Base-by-base conservation (phyloP, 1,284 basidiomycete species). In the Fomitopsis betulina region DNA sequence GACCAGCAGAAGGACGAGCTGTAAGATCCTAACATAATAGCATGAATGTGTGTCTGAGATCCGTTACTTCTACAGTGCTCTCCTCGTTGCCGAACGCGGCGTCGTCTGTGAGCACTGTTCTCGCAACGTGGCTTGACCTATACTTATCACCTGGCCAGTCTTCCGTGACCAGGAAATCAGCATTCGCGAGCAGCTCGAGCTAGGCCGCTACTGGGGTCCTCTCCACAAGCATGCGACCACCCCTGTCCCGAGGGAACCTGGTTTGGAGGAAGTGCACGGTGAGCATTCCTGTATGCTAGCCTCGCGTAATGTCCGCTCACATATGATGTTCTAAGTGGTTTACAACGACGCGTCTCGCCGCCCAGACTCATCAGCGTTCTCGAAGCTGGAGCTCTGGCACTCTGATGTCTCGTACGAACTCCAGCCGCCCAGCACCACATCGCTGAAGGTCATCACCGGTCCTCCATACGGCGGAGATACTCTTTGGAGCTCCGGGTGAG, bases 141-240 rank as follows among this genome's bases (percentile, higher is more conserved):
- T 32, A 17, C 55, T 63, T 54, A 64, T 23, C 56, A 55, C 23
- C 27, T 42, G 25, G 33, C 40, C 62, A 88, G 88, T 88, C 74
- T 83, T 88, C 74, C 85, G 85, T 53, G 83, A 89, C 62, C 88
- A 90, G 75, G 83, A 87, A 60, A 75, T 89, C 60, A 78, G 77
- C 66, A 80, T 91, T 51, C 78, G 88, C 57, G 78, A 88, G 60
- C 89, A 93, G 66, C 81, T 93, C 17, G 83, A 86, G 19, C 76
- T 93, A 60, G 89, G 82, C 9, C 80, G 82, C 13, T 76, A 93
- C 70, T 93, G 81, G 63, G 91, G 91, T 10, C 89, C 87, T 32
- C 80, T 93, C 54, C 91, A 94, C 72, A 89, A 87, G 69, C 91
- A 94, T 66, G 87, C 91, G 1, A 92, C 89, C 3, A 92, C 90